A percentile compares a stretch with the other conserved stretches of the same genome.
These are phyloP conservation scores for Besnoitia besnoiti DNA, from an alignment of 169 alveolate genomes.

Conservation along the genomic window DNA sequence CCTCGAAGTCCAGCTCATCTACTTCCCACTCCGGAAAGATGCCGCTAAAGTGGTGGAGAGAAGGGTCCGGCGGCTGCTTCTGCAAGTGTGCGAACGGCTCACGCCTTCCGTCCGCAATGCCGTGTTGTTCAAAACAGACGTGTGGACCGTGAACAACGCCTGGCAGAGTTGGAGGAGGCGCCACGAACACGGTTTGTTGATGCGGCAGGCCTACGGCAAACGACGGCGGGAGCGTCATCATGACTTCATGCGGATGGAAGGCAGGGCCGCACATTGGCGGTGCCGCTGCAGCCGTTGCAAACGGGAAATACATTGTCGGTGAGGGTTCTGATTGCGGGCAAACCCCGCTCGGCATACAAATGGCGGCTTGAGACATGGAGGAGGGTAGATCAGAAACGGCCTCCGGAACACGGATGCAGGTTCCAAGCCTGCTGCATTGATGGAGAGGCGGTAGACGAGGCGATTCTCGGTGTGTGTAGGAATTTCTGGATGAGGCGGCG, in stretches of 20 bases:
- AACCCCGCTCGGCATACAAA: no score
- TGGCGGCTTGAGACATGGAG: no score
- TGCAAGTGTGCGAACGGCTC: neutral
- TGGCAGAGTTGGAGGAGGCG: neutral
- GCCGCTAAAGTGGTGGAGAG: neutral
- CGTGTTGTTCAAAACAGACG: neutral
- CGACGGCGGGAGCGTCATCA: neutral
- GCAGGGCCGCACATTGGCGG: neutral
- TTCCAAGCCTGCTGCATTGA: no score
- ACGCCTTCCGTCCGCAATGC: neutral
- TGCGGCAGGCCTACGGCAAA: neutral
- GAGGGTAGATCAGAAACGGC: no score
- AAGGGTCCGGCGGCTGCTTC: neutral
- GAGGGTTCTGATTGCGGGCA: no score
- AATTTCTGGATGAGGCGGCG: no score
- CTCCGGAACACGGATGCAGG: no score
- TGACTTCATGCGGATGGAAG: neutral
- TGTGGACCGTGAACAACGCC: neutral
- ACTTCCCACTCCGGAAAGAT: constrained; percentile 19
- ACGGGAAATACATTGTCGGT: neutral
- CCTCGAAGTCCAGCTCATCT: constrained; percentile 18
- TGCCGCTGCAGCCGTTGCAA: neutral
- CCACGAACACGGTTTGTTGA: neutral
- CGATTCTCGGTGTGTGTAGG: no score
- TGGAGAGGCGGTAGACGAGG: no score